Evolutionary conservation across 2,329 filamentous ascomycete genomes (phyloP).

Genomic region (Magnaporthiopsis incrustans): DNA sequence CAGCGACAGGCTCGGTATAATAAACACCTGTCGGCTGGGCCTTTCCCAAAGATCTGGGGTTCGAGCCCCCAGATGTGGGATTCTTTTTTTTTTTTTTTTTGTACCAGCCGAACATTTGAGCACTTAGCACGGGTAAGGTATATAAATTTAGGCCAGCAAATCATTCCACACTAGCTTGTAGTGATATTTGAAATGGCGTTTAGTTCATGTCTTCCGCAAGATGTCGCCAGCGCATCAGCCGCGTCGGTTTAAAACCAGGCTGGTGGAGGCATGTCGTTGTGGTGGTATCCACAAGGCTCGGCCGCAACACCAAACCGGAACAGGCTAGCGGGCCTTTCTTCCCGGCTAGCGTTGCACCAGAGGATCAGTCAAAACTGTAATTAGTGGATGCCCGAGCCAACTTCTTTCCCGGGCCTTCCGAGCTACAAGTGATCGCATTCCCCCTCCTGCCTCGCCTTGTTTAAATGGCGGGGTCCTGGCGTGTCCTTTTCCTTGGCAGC

Average conservation of each 20-base stretch:
- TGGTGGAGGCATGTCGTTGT: neutral
- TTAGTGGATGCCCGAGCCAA: neutral
- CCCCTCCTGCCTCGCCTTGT: neutral
- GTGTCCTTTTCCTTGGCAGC: neutral
- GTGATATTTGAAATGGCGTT: too few relatives aligned
- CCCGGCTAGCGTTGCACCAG: neutral
- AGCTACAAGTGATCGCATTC: neutral
- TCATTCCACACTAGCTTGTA: too few relatives aligned
- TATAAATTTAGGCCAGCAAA: too few relatives aligned
- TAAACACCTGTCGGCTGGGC: neutral
- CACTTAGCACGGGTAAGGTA: too few relatives aligned
- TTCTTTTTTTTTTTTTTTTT: neutral
- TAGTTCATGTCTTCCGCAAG: too few relatives aligned
- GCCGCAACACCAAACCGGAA: too few relatives aligned
- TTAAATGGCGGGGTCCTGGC: neutral
- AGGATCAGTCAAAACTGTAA: neutral
- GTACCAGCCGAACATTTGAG: too few relatives aligned
- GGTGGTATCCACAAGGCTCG: neutral
- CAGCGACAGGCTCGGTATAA: neutral
- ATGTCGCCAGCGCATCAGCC: too few relatives aligned
- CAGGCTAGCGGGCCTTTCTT: neutral
- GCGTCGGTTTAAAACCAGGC: too few relatives aligned
- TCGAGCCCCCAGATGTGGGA: neutral
- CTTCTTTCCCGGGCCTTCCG: neutral
- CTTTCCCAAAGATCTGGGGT: neutral